Conservation (phyloP, 495 filamentous ascomycete genomes). For the Talaromyces wortmannii region DNA sequence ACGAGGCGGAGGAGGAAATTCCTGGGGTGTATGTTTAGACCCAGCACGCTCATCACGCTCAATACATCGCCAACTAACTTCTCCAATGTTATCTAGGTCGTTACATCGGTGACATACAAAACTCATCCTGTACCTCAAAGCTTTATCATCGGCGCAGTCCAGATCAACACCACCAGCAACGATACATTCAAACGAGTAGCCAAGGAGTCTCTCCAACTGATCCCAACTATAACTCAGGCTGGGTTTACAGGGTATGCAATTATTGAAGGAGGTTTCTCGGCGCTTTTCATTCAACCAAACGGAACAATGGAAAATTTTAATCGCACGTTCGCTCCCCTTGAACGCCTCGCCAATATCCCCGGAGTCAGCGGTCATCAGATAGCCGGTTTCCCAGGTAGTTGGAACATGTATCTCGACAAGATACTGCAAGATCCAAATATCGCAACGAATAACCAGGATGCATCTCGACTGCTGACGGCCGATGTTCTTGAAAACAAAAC, state of each 20-base stretch:
- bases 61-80: not conserved
- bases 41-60: not conserved
- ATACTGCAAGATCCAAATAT: not conserved
- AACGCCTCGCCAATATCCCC: not conserved
- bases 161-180: not conserved
- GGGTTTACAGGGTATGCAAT: not conserved
- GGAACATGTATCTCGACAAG: not conserved
- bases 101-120: not conserved
- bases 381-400: not conserved
- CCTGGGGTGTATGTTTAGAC: conserved; percentile 14
- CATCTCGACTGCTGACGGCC: not conserved
- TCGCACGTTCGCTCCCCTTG: not conserved
- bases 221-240: not conserved
- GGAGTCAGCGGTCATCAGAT: not conserved
- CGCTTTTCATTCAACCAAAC: not conserved
- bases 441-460: not conserved
- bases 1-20: conserved; percentile 16
- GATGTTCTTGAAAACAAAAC: not conserved
- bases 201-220: not conserved
- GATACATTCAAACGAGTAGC: not conserved
- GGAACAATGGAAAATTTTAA: not conserved
- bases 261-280: not conserved
- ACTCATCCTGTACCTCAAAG: not conserved
- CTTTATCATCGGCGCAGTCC: not conserved
- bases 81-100: not conserved